Conservation (phyloP, 148 eudicot genomes). For the Cornus controversa region DNA sequence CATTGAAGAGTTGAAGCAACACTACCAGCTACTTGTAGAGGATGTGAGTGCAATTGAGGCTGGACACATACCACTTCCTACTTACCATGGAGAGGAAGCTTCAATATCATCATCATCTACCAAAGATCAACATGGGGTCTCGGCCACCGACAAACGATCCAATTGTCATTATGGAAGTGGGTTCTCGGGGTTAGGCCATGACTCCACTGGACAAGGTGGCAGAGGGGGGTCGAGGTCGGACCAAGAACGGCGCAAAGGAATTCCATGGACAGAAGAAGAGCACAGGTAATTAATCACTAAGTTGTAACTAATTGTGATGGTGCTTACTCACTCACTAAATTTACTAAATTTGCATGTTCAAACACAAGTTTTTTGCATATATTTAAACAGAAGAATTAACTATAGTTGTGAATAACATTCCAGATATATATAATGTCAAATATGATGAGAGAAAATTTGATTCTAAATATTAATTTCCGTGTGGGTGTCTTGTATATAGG, state of each 20-base stretch:
- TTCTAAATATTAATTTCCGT: no score
- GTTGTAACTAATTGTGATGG: no score
- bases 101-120: slow-evolving; percentile 26
- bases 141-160: slow-evolving; percentile 13
- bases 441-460: no score
- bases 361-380: no score
- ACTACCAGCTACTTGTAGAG: slow-evolving; percentile 53
- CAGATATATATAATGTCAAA: no score
- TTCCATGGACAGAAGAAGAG: slow-evolving; percentile 95
- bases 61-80: slow-evolving; percentile 62
- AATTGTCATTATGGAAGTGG: slow-evolving; percentile 37
- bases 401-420: no score
- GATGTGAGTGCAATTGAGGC: slow-evolving; percentile 74
- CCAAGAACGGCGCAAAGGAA: slow-evolving; percentile 79
- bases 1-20: slow-evolving; percentile 58
- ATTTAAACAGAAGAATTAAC: no score
- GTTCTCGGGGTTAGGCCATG: slow-evolving; percentile 38
- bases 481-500: slow-evolving; percentile 23
- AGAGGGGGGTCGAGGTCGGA: slow-evolving; percentile 56
- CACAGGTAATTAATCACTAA: slow-evolving; percentile 44
- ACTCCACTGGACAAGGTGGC: slow-evolving; percentile 34
- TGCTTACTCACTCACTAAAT: no score
- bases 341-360: no score
- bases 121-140: slow-evolving; percentile 17
- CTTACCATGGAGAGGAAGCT: slow-evolving; percentile 48